Base-by-base conservation (phyloP, 306 rosid species). In the Ammopiptanthus mongolicus region DNA sequence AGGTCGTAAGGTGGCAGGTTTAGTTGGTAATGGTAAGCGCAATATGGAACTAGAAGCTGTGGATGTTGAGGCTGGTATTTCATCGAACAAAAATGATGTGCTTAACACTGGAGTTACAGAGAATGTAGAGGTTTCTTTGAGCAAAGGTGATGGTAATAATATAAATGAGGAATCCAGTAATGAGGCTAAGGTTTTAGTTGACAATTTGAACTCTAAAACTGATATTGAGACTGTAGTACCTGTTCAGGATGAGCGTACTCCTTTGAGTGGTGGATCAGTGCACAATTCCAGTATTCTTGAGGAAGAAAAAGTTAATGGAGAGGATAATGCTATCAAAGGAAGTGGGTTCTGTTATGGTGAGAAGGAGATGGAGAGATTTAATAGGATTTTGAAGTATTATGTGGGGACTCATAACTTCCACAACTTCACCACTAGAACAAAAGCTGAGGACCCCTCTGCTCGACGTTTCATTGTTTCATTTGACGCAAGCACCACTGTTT, bases 401-500 rank as follows among this genome's bases (percentile, higher is more conserved):
- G 97, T 80, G 34, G 98, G 98, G 19, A 88, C 98, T 80, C 97
- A 91, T 63, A 94, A 91, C 77, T 94, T 94, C 88, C 97, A 90
- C 50, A 94, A 94, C 85, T 91, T 94, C 84, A 91, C 98, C 62
- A 91, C 98, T 21, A 88, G 98, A 88, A 94, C 92, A 19, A 90
- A 91, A 77, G 93, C 98, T 0, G 96, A 80, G 75, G 97, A 90
- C 74, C 97, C 95, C 0, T 78, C 98, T 21, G 97, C 97, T 2
- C 47, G 3, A 18, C 88, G 96, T 3, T 94, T 71, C 87, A 94
- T 94, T 34, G 42, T 94, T 85, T 87, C 97, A 17, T 94, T 91
- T 52, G 51, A 82, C 2, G 95, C 98, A 2, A 79, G 78, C 50
- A 82, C 88, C 15, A 50, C 55, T 2, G 66, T 87, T 15, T 76